phyloP scores from a whole-genome alignment of 2,329 filamentous ascomycete genomes.

The Cryphonectria parasitica region DNA sequence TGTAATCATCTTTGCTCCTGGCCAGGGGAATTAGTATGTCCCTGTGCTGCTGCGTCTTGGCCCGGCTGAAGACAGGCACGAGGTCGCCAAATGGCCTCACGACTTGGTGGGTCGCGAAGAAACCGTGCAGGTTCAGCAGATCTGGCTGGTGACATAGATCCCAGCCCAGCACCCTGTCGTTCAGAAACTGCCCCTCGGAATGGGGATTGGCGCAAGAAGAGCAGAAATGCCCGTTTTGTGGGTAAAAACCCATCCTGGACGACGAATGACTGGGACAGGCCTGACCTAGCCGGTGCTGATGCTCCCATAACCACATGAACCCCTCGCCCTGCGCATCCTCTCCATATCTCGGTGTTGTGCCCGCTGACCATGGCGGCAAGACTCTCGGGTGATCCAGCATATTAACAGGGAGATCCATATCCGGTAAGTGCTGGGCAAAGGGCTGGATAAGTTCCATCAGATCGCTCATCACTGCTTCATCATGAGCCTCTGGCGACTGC shows the following conservation, averaged over 20 bases:
- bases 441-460: conserved; percentile 68
- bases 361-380: conserved; percentile 65
- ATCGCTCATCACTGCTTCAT: conserved; percentile 46
- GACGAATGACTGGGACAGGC: conserved; percentile 67
- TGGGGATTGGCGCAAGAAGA: conserved; percentile 65
- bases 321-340: conserved; percentile 12
- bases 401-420: conserved; percentile 87
- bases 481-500: conserved; percentile 38
- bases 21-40: conserved; percentile 76
- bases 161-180: conserved; percentile 66
- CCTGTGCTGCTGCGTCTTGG: conserved; percentile 71
- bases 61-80: conserved; percentile 75
- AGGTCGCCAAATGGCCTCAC: conserved; percentile 66
- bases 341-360: not conserved
- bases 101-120: conserved; percentile 68
- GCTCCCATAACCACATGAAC: conserved; percentile 31
- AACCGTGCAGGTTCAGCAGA: conserved; percentile 71
- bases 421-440: conserved; percentile 74
- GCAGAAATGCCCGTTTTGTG: conserved; percentile 69
- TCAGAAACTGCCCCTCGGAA: conserved; percentile 68
- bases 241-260: conserved; percentile 61
- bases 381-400: conserved; percentile 75
- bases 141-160: conserved; percentile 80
- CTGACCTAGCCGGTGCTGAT: conserved; percentile 35
- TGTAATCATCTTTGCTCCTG: conserved; percentile 40